Conservation (phyloP, 2,329 filamentous ascomycete genomes). For the Calonectria multiphialidica region DNA sequence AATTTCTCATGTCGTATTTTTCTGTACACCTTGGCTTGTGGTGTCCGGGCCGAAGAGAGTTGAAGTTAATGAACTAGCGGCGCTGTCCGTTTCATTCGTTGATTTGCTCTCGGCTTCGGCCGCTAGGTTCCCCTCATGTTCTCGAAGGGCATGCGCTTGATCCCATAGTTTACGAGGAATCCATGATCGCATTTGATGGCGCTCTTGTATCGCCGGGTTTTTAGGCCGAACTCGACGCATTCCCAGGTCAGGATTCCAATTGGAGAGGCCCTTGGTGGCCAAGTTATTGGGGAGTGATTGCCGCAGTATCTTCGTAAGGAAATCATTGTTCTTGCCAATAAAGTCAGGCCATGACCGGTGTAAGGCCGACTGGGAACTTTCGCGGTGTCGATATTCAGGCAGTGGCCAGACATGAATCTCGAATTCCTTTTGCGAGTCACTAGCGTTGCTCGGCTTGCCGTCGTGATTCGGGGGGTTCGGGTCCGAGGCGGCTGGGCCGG, state of each 20-base stretch:
- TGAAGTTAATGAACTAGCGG: background rate
- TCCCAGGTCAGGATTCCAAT: slow-evolving; percentile 54
- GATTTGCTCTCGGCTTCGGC: background rate
- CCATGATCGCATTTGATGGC: slow-evolving; percentile 28
- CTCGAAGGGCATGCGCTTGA: background rate
- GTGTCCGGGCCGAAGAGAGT: background rate
- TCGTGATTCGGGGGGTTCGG: background rate
- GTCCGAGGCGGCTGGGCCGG: background rate
- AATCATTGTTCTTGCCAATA: slow-evolving; percentile 47
- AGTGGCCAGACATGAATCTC: slow-evolving; percentile 55
- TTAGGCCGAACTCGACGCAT: slow-evolving; percentile 19
- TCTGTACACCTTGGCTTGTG: background rate
- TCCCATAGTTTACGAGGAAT: slow-evolving; percentile 29
- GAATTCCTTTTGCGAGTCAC: slow-evolving; percentile 50
- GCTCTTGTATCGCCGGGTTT: slow-evolving; percentile 25
- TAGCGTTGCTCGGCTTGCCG: background rate
- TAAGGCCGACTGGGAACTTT: slow-evolving; percentile 51
- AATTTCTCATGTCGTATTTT: background rate
- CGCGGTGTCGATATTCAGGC: slow-evolving; percentile 54
- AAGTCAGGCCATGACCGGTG: slow-evolving; percentile 57
- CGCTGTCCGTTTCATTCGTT: background rate
- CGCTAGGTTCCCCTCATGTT: background rate
- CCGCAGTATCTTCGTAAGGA: slow-evolving; percentile 52
- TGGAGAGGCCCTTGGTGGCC: slow-evolving; percentile 53
- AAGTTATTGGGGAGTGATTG: slow-evolving; percentile 54